Evolutionary conservation across 2,329 filamentous ascomycete genomes (phyloP).

Genomic region (Cladobotryum mycophilum): DNA sequence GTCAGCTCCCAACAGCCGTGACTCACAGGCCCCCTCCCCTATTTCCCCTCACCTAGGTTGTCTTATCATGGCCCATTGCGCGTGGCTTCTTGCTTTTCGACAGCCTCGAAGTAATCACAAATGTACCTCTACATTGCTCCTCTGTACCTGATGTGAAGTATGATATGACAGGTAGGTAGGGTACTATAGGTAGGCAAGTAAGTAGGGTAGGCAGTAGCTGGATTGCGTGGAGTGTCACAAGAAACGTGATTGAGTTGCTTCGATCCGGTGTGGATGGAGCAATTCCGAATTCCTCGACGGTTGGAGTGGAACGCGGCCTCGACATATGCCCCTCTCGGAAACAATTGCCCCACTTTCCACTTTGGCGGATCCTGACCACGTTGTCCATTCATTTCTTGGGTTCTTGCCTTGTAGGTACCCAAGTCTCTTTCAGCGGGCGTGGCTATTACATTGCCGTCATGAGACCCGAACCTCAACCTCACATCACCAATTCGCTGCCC

Average conservation of each 20-base stretch:
- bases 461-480: too few species aligned
- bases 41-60: not conserved
- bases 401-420: conserved; percentile 5
- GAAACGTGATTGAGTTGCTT: not conserved
- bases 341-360: conserved; percentile 1
- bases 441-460: too few species aligned
- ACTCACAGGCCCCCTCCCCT: not conserved
- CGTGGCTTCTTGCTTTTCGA: not conserved
- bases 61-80: not conserved
- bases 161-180: too few species aligned
- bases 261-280: too few species aligned
- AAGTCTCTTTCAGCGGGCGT: too few species aligned
- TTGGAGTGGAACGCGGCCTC: not conserved
- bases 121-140: not conserved
- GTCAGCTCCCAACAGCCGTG: not conserved
- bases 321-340: conserved; percentile 7
- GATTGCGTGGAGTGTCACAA: not conserved
- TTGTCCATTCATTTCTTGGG: conserved; percentile 1
- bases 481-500: too few species aligned
- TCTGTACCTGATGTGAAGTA: not conserved
- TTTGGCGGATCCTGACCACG: not conserved
- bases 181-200: too few species aligned
- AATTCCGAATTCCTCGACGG: too few species aligned
- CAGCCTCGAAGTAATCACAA: too few species aligned
- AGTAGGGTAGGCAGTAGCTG: too few species aligned